Evolutionary conservation across 2,329 filamentous ascomycete species (phyloP), one percentile per base, ranked within the genome.

Genomic region (Penicillium verrucosum): DNA sequence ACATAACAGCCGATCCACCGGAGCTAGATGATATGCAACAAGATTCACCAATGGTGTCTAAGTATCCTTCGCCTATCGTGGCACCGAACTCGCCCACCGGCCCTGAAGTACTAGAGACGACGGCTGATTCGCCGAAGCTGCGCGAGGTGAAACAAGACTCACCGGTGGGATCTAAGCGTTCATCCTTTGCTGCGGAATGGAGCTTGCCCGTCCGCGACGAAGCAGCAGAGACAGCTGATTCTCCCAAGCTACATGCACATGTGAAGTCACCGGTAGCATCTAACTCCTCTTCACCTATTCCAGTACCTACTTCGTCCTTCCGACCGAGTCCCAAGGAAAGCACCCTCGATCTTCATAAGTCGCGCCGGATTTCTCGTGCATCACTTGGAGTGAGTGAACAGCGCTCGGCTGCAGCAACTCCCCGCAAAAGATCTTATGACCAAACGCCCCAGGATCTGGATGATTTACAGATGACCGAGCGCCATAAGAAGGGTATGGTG

Each of bases 31-130:
- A 44, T 2, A n/a, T 41, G n/a, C 27, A 32, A 16, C 14, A 41
- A 21, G 27, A 5, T 7, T 23, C 54, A 3, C 42, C 48, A 11
- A n/a, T 14, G 5, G 48, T 25, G 21, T 12, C 18, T 25, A 46
- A 27, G 5, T 18, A 29, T 32, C 14, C 48, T 41, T 46, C 48
- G 5, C 41, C 41, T 29, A n/a, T 16, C 32, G 16, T 38, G n/a
- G 60, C 59, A 2, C 65, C 65, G 10, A 73, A 70, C 46, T 76
- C 73, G 2, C 72, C 73, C 0, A 73, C 73, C 52, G 68, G 69
- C 23, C 61, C 60, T 16, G 61, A 67, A 37, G 62, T 48, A 6
- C 59, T 63, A 41, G 68, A 72, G 32, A 66, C 65, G 3, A 63
- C 67, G 4, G 63, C 66, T 10, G 70, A 70, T 42, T 47, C 65